Conservation (phyloP, 805 yeast genomes). For the Jamesozyma rosinii region DNA sequence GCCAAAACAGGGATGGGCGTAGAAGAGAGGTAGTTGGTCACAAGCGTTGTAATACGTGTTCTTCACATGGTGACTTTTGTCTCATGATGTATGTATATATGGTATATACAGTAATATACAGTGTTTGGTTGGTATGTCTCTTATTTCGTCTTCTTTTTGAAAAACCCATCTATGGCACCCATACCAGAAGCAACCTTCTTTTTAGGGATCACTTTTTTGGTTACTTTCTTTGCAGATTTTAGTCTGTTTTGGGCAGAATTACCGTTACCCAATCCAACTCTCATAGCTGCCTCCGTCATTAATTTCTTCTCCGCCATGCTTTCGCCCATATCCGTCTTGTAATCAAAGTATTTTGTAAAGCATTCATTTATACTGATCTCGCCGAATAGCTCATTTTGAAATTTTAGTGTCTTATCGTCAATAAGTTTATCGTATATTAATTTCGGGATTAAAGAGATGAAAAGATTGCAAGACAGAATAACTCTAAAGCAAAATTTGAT, state of each 20-base stretch:
- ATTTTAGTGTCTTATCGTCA: constrained; percentile 8
- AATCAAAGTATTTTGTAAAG: constrained; percentile 26
- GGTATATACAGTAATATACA: background rate
- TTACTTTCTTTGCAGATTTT: constrained; percentile 15
- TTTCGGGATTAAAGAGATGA: constrained; percentile 42
- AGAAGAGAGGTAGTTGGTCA: background rate
- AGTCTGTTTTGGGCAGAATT: constrained; percentile 2
- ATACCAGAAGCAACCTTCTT: constrained; percentile 44
- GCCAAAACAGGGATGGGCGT: too few relatives aligned
- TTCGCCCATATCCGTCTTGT: constrained; percentile 13
- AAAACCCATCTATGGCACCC: constrained; percentile 66
- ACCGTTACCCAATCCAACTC: constrained; percentile 20
- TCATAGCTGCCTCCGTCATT: constrained; percentile 27
- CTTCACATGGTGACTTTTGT: background rate
- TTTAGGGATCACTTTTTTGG: constrained; percentile 26
- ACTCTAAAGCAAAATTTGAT: constrained; percentile 32
- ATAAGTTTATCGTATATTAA: constrained; percentile 28
- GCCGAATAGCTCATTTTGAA: background rate
- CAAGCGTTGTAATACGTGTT: background rate
- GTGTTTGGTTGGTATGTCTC: background rate
- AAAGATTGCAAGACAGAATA: constrained; percentile 32
- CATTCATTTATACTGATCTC: constrained; percentile 25
- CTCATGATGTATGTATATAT: background rate
- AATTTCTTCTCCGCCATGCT: constrained; percentile 22
- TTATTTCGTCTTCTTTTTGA: constrained; percentile 33